Evolutionary conservation across 1,139 yeast genomes (phyloP).

Genomic region (Pichia terricola): DNA sequence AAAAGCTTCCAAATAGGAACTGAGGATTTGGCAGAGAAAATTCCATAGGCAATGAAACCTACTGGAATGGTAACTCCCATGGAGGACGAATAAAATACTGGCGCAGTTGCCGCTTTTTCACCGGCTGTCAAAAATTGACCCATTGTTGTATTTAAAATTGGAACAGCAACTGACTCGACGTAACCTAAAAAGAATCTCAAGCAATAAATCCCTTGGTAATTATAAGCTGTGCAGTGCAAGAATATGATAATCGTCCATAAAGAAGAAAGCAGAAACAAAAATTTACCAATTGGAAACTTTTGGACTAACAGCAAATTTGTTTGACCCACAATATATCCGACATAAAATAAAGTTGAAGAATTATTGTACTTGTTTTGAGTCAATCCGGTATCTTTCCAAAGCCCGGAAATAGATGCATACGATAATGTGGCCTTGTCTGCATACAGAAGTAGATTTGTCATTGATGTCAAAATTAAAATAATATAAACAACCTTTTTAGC

Average conservation of each 20-base stretch:
- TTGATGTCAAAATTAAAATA: slow-evolving; percentile 39
- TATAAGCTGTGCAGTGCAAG: slow-evolving; percentile 26
- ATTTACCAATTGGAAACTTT: slow-evolving; percentile 18
- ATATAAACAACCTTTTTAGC: slow-evolving; percentile 23
- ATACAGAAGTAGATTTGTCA: slow-evolving; percentile 11
- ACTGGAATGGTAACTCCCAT: slow-evolving; percentile 28
- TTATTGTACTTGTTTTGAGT: slow-evolving; percentile 27
- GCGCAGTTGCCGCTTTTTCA: slow-evolving; percentile 27
- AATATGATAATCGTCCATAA: slow-evolving; percentile 27
- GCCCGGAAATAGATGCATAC: slow-evolving; percentile 34
- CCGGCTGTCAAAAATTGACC: slow-evolving; percentile 28
- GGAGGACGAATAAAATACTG: slow-evolving; percentile 28
- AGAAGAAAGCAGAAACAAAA: slow-evolving; percentile 19
- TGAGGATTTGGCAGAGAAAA: slow-evolving; percentile 19
- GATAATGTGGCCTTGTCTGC: slow-evolving; percentile 25
- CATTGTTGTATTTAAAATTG: slow-evolving; percentile 29
- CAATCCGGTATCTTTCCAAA: slow-evolving; percentile 34
- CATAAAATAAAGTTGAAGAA: slow-evolving; percentile 31
- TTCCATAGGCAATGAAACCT: slow-evolving; percentile 31
- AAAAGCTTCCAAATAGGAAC: slow-evolving; percentile 26
- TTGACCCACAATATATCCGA: slow-evolving; percentile 33
- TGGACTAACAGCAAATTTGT: slow-evolving; percentile 21
- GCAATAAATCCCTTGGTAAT: slow-evolving; percentile 27
- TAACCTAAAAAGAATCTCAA: slow-evolving; percentile 30
- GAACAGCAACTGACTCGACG: slow-evolving; percentile 28